Evolutionary conservation across 768 basidiomycete genomes (phyloP).

Genomic region (Roridomyces roridus): DNA sequence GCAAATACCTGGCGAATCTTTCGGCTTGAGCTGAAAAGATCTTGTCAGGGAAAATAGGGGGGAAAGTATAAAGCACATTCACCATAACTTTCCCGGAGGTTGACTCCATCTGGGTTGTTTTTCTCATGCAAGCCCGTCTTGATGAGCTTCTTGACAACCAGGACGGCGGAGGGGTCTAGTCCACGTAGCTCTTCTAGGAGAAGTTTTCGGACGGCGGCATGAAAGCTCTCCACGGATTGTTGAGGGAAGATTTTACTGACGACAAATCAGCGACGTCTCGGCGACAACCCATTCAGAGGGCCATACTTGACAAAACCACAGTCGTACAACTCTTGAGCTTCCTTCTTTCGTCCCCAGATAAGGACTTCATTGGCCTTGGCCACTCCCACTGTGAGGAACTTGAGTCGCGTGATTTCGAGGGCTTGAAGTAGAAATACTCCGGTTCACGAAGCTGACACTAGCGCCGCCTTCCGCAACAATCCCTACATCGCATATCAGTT

Average conservation of each 20-base stretch:
- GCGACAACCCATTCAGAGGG: no score
- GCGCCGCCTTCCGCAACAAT: conserved; percentile 73
- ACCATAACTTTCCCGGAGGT: conserved; percentile 72
- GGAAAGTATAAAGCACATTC: conserved; percentile 13
- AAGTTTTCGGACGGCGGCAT: conserved; percentile 53
- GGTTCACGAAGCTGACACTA: conserved; percentile 70
- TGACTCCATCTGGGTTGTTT: conserved; percentile 67
- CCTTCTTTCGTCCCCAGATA: conserved; percentile 72
- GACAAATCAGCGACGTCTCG: conserved; percentile 14
- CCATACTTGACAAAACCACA: conserved; percentile 72
- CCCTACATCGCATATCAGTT: conserved; percentile 44
- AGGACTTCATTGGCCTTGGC: conserved; percentile 75
- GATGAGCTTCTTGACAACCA: conserved; percentile 60
- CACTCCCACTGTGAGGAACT: conserved; percentile 59
- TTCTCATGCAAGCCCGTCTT: conserved; percentile 63
- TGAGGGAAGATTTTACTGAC: conserved; percentile 64
- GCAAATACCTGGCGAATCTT: conserved; percentile 52
- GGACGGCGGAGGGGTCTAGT: conserved; percentile 61
- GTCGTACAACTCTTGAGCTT: conserved; percentile 58
- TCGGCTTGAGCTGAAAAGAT: conserved; percentile 60
- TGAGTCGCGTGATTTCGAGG: background rate
- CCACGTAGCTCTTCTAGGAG: conserved; percentile 61
- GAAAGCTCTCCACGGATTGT: conserved; percentile 58
- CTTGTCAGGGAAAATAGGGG: conserved; percentile 4
- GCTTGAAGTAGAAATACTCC: conserved; percentile 48